A percentile compares a stretch with the other conserved stretches of the same genome.
Evolutionary conservation across 78 protist genomes (phyloP).

Genomic region (Tieghemostelium lacteum): DNA sequence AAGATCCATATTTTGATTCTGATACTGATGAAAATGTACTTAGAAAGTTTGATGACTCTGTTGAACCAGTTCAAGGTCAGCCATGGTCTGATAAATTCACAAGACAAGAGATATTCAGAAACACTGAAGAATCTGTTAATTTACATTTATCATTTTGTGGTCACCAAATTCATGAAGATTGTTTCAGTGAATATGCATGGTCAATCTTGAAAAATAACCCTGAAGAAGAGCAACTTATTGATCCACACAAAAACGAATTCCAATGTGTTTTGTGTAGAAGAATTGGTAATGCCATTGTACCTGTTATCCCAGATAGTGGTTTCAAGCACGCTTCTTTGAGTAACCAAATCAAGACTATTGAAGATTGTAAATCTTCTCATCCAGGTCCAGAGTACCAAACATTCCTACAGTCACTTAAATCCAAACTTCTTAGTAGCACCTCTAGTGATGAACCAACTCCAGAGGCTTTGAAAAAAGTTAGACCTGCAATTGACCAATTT

Average conservation of each 20-base stretch:
- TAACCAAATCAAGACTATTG: no score
- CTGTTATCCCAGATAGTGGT: conserved; percentile 66
- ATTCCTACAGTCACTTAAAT: neutral
- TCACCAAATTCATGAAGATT: conserved; percentile 60
- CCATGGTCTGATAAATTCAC: conserved; percentile 75
- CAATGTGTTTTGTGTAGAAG: conserved; percentile 70
- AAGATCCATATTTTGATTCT: neutral
- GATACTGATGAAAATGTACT: conserved; percentile 13
- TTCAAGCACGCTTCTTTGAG: neutral
- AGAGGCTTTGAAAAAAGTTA: conserved; percentile 28
- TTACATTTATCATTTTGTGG: conserved; percentile 72
- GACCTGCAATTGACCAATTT: conserved; percentile 49
- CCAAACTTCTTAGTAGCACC: neutral
- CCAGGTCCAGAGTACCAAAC: neutral
- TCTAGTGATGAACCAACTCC: neutral
- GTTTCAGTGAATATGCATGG: conserved; percentile 69
- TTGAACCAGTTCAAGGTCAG: conserved; percentile 42
- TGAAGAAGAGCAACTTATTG: conserved; percentile 55
- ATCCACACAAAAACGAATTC: conserved; percentile 53
- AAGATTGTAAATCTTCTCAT: neutral
- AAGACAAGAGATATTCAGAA: conserved; percentile 52
- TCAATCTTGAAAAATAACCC: conserved; percentile 20
- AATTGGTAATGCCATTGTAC: conserved; percentile 68
- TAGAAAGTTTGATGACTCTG: neutral
- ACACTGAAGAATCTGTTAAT: conserved; percentile 56